Base-by-base conservation (phyloP, 495 filamentous ascomycete genomes). In the Penicillium manginii region DNA sequence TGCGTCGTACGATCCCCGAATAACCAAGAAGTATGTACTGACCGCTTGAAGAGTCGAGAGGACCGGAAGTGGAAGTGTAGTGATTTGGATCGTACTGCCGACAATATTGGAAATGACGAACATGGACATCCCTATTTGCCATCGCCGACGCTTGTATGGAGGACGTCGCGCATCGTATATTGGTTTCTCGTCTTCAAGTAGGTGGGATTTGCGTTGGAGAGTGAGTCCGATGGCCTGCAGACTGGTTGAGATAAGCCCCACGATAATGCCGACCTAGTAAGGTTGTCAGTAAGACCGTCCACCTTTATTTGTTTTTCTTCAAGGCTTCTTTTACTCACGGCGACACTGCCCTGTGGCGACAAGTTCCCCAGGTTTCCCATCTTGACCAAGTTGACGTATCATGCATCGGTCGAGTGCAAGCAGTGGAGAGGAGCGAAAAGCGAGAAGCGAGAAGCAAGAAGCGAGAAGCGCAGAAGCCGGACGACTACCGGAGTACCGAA, bases 91-190 rank as follows among this genome's bases (percentile, higher is more conserved):
- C 4, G 91, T 92, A 72, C 92, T 97, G 21, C 94, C 94, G 52
- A 97, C 80, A 54, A 99, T 82, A 64, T 99, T 99, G 60, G 93
- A 87, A 51, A 96, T 77, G 59, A 99, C 84, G 78, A 98, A 99
- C 86, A 99, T 96, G 62, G 87, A 82, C 91, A 99, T 98, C 52
- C 94, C 94, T 56, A 97, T 70, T 80, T 99, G 94, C 94, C 94
- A 99, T 83, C 92, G 83, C 70, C 96, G 84, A 69, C 94, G 85
- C 66, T 88, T 86, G 73, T 97, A 93, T 4, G 96, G 91, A 31
- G 94, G 94, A 63, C 94, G 80, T 61, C 91, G 86, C 42, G 84
- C 70, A 74, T 93, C 85, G 69, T 91, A 86, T 2, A 89, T 86
- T 37, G 83, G 83, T 75, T 96, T 96, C 76, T 93, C 91, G 76